Conservation (phyloP, 169 alveolate genomes). For the Theileria luwenshuni region DNA sequence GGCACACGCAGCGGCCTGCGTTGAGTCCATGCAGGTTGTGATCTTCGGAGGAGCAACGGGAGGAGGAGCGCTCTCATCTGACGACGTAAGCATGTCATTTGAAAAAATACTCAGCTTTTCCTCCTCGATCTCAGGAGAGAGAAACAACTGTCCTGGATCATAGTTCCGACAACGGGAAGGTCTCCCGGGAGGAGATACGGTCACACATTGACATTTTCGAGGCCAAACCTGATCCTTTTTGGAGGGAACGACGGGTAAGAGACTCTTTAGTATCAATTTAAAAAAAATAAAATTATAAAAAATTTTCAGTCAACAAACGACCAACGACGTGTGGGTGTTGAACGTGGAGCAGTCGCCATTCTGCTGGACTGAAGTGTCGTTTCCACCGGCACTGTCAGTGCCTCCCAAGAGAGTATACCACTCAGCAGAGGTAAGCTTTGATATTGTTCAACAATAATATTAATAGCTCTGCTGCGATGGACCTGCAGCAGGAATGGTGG, state of each 20-base stretch:
- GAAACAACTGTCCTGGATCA: constrained; percentile 93
- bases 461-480: constrained; percentile 87
- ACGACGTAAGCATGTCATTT: constrained; percentile 71
- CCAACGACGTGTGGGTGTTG: constrained; percentile 96
- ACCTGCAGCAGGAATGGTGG: constrained; percentile 99
- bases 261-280: background rate
- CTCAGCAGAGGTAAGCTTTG: constrained; percentile 76
- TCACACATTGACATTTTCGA: constrained; percentile 94
- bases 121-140: constrained; percentile 93
- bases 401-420: constrained; percentile 95
- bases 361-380: constrained; percentile 91
- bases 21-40: constrained; percentile 92
- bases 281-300: background rate
- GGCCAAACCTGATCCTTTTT: constrained; percentile 94
- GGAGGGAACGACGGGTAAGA: constrained; percentile 97
- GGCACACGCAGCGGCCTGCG: constrained; percentile 99
- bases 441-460: background rate
- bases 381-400: constrained; percentile 76
- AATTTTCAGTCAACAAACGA: constrained; percentile 72
- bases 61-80: constrained; percentile 97
- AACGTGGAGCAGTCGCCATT: constrained; percentile 97
- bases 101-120: constrained; percentile 74
- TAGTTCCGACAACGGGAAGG: constrained; percentile 95
- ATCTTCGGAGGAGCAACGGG: constrained; percentile 99
- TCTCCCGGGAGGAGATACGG: constrained; percentile 99